phyloP scores from a whole-genome alignment of 257 asterid genomes.

The Nicotiana tabacum region DNA sequence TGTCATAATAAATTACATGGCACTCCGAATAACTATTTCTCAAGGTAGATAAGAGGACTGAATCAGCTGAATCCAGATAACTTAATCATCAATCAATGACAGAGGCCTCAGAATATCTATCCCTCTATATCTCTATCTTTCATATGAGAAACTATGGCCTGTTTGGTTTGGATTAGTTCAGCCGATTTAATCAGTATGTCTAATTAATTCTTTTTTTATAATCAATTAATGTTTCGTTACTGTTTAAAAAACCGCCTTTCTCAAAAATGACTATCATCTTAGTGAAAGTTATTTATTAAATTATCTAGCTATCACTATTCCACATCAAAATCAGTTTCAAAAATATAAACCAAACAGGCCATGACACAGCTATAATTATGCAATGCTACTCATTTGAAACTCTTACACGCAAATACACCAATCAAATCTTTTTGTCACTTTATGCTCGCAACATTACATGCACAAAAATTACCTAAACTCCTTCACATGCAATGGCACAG shows the following conservation, averaged over 20 bases:
- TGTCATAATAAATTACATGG: constrained; percentile 9
- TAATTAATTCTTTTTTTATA: not conserved
- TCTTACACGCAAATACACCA: not conserved
- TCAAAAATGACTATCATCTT: not conserved
- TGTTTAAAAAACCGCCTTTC: not conserved
- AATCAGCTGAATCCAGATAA: constrained; percentile 8
- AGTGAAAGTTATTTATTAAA: not conserved
- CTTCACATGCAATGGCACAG: not conserved
- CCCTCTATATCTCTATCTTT: not conserved
- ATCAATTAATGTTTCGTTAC: not conserved
- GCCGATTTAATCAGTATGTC: not conserved
- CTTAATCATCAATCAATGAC: not conserved
- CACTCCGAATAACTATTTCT: not conserved
- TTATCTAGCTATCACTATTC: not conserved
- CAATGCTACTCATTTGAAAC: not conserved
- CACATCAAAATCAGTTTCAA: not conserved
- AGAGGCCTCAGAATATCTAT: not conserved
- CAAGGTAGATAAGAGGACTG: constrained; percentile 16
- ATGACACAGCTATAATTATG: not conserved
- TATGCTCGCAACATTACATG: not conserved
- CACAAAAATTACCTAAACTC: not conserved
- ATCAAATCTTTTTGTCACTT: not conserved
- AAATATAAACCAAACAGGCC: not conserved
- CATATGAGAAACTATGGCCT: not conserved
- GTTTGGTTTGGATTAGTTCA: not conserved